A percentile compares a stretch with the other conserved stretches of the same genome.
phyloP scores from a whole-genome alignment of 73 alveolate species.

The Paramecium caudatum region DNA sequence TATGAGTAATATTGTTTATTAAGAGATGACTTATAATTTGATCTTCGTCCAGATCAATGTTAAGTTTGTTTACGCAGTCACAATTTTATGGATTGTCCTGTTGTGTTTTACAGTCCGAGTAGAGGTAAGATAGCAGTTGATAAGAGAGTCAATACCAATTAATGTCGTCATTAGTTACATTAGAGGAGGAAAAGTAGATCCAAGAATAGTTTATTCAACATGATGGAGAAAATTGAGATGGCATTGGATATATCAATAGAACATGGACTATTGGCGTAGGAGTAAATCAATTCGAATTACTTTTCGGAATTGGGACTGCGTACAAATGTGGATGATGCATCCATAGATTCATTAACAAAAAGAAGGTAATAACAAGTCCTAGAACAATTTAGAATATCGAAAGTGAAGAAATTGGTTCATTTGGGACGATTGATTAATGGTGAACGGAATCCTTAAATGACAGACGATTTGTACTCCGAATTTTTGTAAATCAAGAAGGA shows the following conservation, averaged over 20 bases:
- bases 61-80: conserved; percentile 42
- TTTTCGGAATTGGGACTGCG: conserved; percentile 2
- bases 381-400: background rate
- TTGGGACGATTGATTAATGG: background rate
- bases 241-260: background rate
- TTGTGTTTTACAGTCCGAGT: conserved; percentile 51
- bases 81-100: conserved; percentile 59
- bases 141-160: background rate
- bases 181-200: background rate
- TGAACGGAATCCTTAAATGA: background rate
- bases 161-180: background rate
- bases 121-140: conserved; percentile 25
- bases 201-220: background rate
- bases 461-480: background rate
- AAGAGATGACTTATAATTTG: conserved; percentile 32
- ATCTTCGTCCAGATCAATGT: conserved; percentile 4
- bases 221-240: conserved; percentile 16
- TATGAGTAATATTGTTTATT: conserved; percentile 55
- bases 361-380: background rate
- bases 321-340: background rate
- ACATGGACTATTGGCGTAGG: background rate
- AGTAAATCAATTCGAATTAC: conserved; percentile 6
- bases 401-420: background rate
- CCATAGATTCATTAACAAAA: conserved; percentile 17
- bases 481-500: background rate